Percentiles rank a stretch among this genome's conserved stretches.
These are phyloP conservation scores for Cetraspora pellucida DNA, from an alignment of 192 early-diverging fungal genomes.

Conservation along the genomic window DNA sequence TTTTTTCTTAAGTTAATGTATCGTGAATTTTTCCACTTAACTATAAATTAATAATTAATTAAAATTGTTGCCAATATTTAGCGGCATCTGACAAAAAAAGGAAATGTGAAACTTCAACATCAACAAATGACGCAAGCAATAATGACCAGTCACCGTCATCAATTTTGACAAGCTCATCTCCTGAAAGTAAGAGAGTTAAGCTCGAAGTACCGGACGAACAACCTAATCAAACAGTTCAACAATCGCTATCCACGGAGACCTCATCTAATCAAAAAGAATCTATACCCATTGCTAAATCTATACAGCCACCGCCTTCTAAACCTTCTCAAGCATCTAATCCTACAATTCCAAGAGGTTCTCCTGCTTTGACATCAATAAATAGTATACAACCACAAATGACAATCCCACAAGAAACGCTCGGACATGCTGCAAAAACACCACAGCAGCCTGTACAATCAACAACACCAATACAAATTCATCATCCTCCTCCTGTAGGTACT, in stretches of 20 bases:
- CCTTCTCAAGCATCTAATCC: neutral
- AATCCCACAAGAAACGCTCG: neutral
- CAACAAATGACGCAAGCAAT: neutral
- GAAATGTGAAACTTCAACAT: conserved; percentile 5
- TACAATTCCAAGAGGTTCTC: neutral
- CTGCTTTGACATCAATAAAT: neutral
- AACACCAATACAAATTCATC: no score
- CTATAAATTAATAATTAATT: neutral
- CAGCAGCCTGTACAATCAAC: neutral
- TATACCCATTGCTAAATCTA: no score
- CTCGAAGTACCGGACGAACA: neutral
- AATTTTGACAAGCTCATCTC: neutral
- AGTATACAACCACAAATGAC: neutral
- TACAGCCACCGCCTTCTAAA: neutral
- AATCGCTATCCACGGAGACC: neutral
- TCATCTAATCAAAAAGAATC: no score
- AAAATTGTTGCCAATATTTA: neutral
- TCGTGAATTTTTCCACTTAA: neutral
- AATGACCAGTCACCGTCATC: neutral
- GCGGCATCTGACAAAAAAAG: neutral
- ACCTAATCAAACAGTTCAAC: neutral
- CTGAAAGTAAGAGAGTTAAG: conserved; percentile 18
- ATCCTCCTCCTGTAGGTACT: no score
- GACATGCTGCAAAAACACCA: neutral
- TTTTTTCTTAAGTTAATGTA: neutral